Evolutionary conservation across 2,329 filamentous ascomycete genomes (phyloP).

Genomic region (Canariomyces notabilis): DNA sequence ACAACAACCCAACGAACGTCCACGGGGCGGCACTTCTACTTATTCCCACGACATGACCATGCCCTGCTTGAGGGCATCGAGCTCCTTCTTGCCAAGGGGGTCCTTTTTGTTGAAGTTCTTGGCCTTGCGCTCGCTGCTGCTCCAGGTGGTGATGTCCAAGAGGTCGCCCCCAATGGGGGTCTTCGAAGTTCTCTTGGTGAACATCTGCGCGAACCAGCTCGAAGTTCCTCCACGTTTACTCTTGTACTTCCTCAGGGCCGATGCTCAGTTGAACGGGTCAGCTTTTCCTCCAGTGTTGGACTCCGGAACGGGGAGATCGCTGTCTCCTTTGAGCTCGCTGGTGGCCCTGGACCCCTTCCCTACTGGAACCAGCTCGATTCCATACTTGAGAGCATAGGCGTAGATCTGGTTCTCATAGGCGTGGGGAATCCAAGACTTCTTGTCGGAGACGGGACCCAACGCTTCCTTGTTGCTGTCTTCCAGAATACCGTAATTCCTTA

Average conservation of each 20-base stretch:
- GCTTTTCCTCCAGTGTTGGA: conserved; percentile 24
- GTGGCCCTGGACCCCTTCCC: conserved; percentile 23
- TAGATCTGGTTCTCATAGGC: conserved; percentile 31
- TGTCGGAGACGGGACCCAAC: conserved; percentile 15
- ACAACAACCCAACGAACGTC: too few relatives aligned
- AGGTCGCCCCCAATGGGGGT: conserved; percentile 35
- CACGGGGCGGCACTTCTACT: too few relatives aligned
- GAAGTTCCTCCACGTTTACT: conserved; percentile 7
- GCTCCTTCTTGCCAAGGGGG: conserved; percentile 29
- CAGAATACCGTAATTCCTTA: conserved; percentile 20
- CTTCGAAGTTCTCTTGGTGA: not conserved
- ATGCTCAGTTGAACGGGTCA: conserved; percentile 14
- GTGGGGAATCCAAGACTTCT: conserved; percentile 19
- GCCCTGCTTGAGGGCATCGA: conserved; percentile 36
- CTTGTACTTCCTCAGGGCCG: conserved; percentile 16
- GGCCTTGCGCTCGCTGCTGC: conserved; percentile 33
- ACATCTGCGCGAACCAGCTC: conserved; percentile 2
- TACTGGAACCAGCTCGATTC: conserved; percentile 29
- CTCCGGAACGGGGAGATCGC: conserved; percentile 19
- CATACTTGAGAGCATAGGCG: conserved; percentile 32
- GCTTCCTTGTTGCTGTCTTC: conserved; percentile 9
- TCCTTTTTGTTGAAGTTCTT: conserved; percentile 32
- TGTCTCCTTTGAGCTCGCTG: not conserved
- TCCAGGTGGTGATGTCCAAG: conserved; percentile 28
- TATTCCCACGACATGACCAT: too few relatives aligned